Percentiles rank a stretch among this genome's conserved stretches.
Evolutionary conservation across 129 eudicot species (phyloP).

Genomic region (Silybum marianum): DNA sequence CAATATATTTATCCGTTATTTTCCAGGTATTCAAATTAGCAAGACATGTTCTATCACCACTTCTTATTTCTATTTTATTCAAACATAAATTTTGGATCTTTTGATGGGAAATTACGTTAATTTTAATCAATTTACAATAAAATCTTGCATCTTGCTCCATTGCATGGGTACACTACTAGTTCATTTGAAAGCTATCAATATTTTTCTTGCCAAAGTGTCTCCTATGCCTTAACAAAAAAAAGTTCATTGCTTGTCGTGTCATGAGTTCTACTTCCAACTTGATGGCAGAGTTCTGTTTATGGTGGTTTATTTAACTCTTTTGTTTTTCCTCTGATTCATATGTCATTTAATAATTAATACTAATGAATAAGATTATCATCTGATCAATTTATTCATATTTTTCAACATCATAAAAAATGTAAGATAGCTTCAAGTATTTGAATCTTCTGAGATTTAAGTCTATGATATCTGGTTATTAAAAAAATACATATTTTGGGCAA

Average conservation of each 20-base stretch:
- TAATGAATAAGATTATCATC: background rate
- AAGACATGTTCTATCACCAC: background rate
- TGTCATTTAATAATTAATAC: slow-evolving; percentile 1
- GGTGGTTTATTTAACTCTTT: background rate
- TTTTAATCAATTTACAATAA: background rate
- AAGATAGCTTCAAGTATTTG: background rate
- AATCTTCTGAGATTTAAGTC: background rate
- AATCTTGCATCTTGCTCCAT: background rate
- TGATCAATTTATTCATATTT: background rate
- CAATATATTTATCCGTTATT: background rate
- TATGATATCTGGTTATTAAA: background rate
- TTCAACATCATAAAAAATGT: background rate
- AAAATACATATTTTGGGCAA: background rate
- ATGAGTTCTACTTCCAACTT: background rate
- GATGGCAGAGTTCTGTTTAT: background rate
- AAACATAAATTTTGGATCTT: background rate
- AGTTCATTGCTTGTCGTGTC: background rate
- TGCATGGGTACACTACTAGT: background rate
- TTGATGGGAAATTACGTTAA: background rate
- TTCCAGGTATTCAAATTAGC: background rate
- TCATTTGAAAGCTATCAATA: slow-evolving; percentile 4
- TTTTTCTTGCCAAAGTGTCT: background rate
- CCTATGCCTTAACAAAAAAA: background rate
- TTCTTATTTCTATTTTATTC: background rate
- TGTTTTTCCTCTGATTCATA: background rate